Evolutionary conservation across 2,329 filamentous ascomycete genomes (phyloP).

Genomic region (Drechmeria coniospora): DNA sequence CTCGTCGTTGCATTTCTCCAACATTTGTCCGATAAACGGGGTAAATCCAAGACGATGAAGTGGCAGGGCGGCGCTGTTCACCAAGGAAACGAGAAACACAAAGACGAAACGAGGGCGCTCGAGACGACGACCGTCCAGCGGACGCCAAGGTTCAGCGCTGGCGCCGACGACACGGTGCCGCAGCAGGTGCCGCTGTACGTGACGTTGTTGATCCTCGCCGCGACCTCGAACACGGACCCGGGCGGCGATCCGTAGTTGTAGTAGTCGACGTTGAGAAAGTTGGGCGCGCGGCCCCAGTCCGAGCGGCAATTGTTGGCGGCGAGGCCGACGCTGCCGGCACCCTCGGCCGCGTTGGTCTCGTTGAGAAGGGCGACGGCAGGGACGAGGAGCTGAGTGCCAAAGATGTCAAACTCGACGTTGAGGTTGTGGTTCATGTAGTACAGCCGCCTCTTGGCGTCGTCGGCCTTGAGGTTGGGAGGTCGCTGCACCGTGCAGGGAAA

Average conservation of each 20-base stretch:
- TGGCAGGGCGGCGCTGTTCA: too few species aligned
- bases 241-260: slow-evolving; percentile 54
- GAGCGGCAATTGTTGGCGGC: slow-evolving; percentile 45
- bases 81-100: too few species aligned
- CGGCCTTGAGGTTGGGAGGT: slow-evolving; percentile 46
- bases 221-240: slow-evolving; percentile 65
- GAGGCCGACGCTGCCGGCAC: slow-evolving; percentile 49
- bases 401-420: slow-evolving; percentile 59
- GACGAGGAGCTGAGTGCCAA: slow-evolving; percentile 48
- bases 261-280: slow-evolving; percentile 71
- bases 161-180: slow-evolving; percentile 22
- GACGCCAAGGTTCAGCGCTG: neutral
- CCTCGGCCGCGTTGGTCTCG: slow-evolving; percentile 52
- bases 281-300: slow-evolving; percentile 55
- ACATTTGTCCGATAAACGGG: too few species aligned
- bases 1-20: too few species aligned
- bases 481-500: slow-evolving; percentile 73
- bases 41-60: too few species aligned
- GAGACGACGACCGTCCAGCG: neutral
- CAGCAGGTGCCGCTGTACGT: slow-evolving; percentile 48
- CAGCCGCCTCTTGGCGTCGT: slow-evolving; percentile 45
- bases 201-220: slow-evolving; percentile 55
- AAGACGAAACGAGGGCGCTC: too few species aligned
- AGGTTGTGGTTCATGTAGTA: slow-evolving; percentile 88
- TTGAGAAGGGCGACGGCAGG: slow-evolving; percentile 57